phyloP scores from a whole-genome alignment of 2,329 filamentous ascomycete species.

The Paracoccidioides lutzii region DNA sequence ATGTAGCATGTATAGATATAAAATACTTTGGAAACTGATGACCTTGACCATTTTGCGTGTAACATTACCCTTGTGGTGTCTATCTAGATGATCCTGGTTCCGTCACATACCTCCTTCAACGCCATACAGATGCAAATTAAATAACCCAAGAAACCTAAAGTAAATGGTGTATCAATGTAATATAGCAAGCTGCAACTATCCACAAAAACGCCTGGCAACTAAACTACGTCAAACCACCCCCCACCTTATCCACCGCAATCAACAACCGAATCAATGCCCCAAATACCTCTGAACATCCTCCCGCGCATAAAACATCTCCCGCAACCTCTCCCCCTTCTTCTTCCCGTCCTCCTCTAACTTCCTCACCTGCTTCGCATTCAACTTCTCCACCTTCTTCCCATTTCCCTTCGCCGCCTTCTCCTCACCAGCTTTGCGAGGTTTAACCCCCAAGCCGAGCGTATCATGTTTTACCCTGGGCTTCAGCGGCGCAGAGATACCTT shows the following conservation, averaged over 20 bases:
- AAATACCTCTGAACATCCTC: slow-evolving; percentile 68
- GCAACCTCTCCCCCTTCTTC: slow-evolving; percentile 50
- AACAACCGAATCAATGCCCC: slow-evolving; percentile 22
- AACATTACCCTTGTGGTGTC: neutral
- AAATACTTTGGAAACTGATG: neutral
- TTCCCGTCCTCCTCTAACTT: slow-evolving; percentile 50
- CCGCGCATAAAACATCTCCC: slow-evolving; percentile 58
- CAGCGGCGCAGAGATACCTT: slow-evolving; percentile 64
- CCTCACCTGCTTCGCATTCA: slow-evolving; percentile 59
- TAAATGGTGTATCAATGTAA: neutral
- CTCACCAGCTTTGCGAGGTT: slow-evolving; percentile 14
- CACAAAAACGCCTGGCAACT: neutral
- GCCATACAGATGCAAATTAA: neutral
- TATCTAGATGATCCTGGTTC: neutral
- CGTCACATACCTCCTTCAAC: neutral
- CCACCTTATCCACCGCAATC: neutral
- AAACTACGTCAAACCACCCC: neutral
- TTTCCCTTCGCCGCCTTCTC: slow-evolving; percentile 21
- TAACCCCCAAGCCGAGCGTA: slow-evolving; percentile 57
- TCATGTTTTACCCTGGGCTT: slow-evolving; percentile 60
- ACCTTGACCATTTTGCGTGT: too few species aligned
- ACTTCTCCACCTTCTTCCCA: slow-evolving; percentile 17
- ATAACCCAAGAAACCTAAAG: neutral
- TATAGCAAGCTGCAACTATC: neutral
- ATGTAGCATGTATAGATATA: neutral